These are phyloP conservation scores for Phaffia rhodozyma DNA, from an alignment of 1,284 basidiomycete species.

Conservation along the genomic window DNA sequence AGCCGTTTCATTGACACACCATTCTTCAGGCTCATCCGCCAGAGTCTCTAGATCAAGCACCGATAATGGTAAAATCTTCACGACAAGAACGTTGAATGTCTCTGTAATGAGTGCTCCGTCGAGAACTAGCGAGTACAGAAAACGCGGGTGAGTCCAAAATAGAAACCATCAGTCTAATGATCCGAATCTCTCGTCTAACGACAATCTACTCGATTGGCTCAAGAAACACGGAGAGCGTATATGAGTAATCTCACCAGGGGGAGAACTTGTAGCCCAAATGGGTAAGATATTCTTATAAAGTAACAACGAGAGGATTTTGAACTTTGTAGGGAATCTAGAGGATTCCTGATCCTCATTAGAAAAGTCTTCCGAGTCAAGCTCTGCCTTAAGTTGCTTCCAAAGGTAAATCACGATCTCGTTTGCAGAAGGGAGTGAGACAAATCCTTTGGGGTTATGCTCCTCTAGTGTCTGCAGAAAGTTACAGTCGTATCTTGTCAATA, in stretches of 20 bases:
- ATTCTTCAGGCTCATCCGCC: conserved; percentile 77
- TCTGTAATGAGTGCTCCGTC: conserved; percentile 61
- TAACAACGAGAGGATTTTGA: conserved; percentile 73
- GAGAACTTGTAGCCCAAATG: conserved; percentile 31
- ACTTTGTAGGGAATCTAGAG: conserved; percentile 38
- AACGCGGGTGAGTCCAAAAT: neutral
- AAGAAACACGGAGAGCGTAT: neutral
- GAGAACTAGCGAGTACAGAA: conserved; percentile 43
- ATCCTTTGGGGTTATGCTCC: conserved; percentile 31
- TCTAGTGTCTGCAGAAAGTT: neutral
- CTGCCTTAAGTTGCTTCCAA: conserved; percentile 12
- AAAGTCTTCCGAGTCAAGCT: neutral
- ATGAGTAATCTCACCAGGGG: conserved; percentile 26
- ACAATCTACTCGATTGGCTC: conserved; percentile 39
- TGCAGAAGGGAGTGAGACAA: conserved; percentile 27
- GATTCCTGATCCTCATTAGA: conserved; percentile 18
- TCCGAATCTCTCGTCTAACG: conserved; percentile 40
- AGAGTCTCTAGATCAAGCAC: conserved; percentile 63
- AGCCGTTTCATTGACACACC: conserved; percentile 75
- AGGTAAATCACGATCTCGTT: conserved; percentile 1
- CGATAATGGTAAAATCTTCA: conserved; percentile 68
- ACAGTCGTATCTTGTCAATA: neutral
- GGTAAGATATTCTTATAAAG: conserved; percentile 61
- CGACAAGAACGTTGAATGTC: conserved; percentile 63
- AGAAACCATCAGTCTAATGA: neutral